Conservation (phyloP, 768 basidiomycete genomes). For the Hebeloma cylindrosporum region DNA sequence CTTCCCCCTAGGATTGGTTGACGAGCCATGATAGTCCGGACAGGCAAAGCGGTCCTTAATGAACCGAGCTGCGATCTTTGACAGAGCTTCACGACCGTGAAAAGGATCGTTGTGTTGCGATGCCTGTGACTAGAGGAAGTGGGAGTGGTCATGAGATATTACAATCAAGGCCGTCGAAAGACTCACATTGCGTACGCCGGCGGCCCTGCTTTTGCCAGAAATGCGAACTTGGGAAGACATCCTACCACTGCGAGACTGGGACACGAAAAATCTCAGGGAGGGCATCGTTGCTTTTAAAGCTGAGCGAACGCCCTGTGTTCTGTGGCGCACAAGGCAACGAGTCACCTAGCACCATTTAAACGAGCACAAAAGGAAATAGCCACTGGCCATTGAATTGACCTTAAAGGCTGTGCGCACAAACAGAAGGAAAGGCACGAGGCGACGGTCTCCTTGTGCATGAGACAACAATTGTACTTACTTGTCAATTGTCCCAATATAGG, state of each 20-base stretch:
- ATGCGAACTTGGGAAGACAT: conserved; percentile 22
- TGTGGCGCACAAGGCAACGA: conserved; percentile 13
- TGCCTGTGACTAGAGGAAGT: conserved; percentile 22
- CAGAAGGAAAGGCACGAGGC: too few species aligned
- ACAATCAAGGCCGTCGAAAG: neutral
- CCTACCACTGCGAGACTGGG: conserved; percentile 9
- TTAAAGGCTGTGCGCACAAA: too few species aligned
- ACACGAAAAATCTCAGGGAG: conserved; percentile 16
- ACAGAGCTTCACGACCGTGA: conserved; percentile 76
- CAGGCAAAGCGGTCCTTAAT: conserved; percentile 86
- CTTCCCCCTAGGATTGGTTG: conserved; percentile 55
- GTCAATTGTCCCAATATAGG: too few species aligned
- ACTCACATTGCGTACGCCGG: conserved; percentile 23
- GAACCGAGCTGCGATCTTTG: conserved; percentile 72
- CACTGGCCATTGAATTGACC: too few species aligned
- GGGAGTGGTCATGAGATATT: conserved; percentile 5
- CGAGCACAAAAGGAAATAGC: too few species aligned
- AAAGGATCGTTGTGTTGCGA: conserved; percentile 48
- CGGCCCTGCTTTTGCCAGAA: conserved; percentile 21
- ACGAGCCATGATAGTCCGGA: conserved; percentile 71
- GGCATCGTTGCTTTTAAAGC: neutral
- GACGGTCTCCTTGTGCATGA: too few species aligned
- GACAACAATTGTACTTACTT: too few species aligned
- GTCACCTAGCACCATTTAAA: too few species aligned
- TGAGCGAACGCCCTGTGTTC: too few species aligned